A percentile compares a stretch with the other conserved stretches of the same genome.
phyloP scores from a whole-genome alignment of 495 filamentous ascomycete genomes.

The Glutinoglossum americanum region DNA sequence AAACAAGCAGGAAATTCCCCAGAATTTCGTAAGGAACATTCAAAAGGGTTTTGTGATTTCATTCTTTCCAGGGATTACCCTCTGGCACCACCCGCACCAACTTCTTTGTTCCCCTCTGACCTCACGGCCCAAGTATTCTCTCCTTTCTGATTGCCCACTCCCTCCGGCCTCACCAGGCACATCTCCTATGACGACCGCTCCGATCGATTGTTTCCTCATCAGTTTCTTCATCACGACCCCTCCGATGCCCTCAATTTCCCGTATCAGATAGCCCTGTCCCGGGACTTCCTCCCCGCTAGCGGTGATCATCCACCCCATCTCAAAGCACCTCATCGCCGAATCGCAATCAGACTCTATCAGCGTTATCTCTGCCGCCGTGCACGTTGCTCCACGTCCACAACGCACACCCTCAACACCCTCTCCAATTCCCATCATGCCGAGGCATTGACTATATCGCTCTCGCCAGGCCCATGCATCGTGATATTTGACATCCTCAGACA shows the following conservation, averaged over 20 bases:
- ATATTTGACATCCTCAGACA: conserved; percentile 51
- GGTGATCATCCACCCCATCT: not conserved
- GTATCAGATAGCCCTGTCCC: conserved; percentile 43
- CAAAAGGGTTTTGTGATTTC: conserved; percentile 11
- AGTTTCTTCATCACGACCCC: conserved; percentile 65
- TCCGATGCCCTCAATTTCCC: conserved; percentile 76
- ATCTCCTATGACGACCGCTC: conserved; percentile 42
- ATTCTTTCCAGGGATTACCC: conserved; percentile 29
- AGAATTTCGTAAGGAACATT: not conserved
- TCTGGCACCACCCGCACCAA: conserved; percentile 46
- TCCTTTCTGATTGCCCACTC: conserved; percentile 16
- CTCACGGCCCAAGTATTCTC: conserved; percentile 32
- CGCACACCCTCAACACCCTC: conserved; percentile 72
- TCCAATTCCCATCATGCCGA: conserved; percentile 67
- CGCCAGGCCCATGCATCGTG: conserved; percentile 73
- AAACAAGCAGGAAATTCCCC: too few species aligned
- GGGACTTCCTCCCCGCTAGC: not conserved
- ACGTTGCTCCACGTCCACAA: conserved; percentile 49
- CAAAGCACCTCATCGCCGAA: not conserved
- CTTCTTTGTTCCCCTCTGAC: conserved; percentile 30
- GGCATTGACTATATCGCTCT: conserved; percentile 56
- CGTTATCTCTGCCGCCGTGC: conserved; percentile 26
- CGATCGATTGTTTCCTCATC: conserved; percentile 52
- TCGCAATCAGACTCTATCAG: conserved; percentile 53
- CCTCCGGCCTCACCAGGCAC: conserved; percentile 58